A percentile compares a stretch with the other conserved stretches of the same genome.
phyloP scores from a whole-genome alignment of 257 asterid genomes.

The Solanum dulcamara region DNA sequence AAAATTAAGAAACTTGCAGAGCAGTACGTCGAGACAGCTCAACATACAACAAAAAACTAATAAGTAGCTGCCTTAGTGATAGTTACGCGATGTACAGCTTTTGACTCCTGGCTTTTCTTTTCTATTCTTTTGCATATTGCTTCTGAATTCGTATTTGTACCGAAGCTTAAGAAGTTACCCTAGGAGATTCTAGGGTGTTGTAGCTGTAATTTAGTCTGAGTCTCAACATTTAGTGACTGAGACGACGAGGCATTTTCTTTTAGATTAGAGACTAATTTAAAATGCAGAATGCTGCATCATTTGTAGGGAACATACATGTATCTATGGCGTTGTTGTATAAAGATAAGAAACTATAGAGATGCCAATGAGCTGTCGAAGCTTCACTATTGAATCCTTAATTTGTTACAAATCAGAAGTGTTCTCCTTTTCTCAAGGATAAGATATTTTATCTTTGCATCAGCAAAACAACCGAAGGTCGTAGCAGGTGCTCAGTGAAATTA shows the following conservation, averaged over 20 bases:
- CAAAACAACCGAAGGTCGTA: no score
- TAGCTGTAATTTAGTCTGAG: background rate
- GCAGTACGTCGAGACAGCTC: slow-evolving; percentile 80
- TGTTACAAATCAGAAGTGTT: no score
- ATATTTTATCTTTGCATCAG: no score
- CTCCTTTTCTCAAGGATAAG: no score
- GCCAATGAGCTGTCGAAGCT: background rate
- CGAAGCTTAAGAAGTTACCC: background rate
- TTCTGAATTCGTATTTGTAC: background rate
- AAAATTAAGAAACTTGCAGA: slow-evolving; percentile 90
- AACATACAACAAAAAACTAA: slow-evolving; percentile 26
- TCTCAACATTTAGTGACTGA: background rate
- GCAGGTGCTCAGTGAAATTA: no score
- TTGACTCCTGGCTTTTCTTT: background rate
- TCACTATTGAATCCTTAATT: no score
- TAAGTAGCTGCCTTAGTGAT: background rate
- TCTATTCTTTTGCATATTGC: background rate
- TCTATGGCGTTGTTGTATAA: background rate
- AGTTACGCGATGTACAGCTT: background rate
- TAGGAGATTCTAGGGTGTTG: background rate
- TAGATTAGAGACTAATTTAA: background rate
- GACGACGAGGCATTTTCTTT: background rate
- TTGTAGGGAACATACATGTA: background rate
- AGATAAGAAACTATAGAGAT: background rate
- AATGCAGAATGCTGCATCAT: background rate